These are phyloP conservation scores for Jasminum sambac DNA, from an alignment of 257 asterid species.

Conservation along the genomic window DNA sequence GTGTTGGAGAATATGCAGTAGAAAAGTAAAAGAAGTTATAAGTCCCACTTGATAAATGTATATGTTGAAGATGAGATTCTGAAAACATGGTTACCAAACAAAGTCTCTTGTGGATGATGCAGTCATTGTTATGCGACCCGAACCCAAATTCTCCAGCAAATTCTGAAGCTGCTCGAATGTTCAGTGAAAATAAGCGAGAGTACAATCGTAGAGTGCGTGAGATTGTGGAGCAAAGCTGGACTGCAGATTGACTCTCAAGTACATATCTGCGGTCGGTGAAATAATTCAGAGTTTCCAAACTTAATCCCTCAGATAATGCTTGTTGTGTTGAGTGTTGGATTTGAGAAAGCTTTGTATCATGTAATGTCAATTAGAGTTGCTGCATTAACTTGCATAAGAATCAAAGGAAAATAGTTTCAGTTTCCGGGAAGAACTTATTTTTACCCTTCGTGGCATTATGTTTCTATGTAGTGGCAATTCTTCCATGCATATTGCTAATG, in stretches of 20 bases:
- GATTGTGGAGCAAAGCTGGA: slow-evolving; percentile 90
- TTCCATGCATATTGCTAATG: too few species aligned
- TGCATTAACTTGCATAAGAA: slow-evolving; percentile 16
- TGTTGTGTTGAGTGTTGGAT: slow-evolving; percentile 16
- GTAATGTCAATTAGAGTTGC: slow-evolving; percentile 33
- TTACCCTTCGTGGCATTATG: too few species aligned
- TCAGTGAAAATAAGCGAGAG: slow-evolving; percentile 75
- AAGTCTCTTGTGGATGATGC: slow-evolving; percentile 17
- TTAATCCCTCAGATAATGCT: slow-evolving; percentile 15
- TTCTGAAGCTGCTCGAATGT: slow-evolving; percentile 85
- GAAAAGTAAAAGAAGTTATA: too few species aligned
- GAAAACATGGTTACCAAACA: too few species aligned
- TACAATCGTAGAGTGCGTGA: slow-evolving; percentile 77
- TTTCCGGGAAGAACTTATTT: background rate
- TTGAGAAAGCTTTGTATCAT: slow-evolving; percentile 30
- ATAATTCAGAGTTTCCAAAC: slow-evolving; percentile 19
- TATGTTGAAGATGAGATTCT: background rate
- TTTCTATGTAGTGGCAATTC: too few species aligned
- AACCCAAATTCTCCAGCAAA: slow-evolving; percentile 88
- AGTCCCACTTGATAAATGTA: too few species aligned
- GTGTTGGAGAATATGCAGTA: too few species aligned
- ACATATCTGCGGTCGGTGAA: background rate
- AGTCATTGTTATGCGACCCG: slow-evolving; percentile 84
- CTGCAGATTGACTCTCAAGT: slow-evolving; percentile 51
- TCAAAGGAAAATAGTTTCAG: background rate